Percentiles rank a stretch among this genome's conserved stretches.
Conservation (phyloP, 2,329 filamentous ascomycete species). For the Stagonosporopsis chrysanthemi region DNA sequence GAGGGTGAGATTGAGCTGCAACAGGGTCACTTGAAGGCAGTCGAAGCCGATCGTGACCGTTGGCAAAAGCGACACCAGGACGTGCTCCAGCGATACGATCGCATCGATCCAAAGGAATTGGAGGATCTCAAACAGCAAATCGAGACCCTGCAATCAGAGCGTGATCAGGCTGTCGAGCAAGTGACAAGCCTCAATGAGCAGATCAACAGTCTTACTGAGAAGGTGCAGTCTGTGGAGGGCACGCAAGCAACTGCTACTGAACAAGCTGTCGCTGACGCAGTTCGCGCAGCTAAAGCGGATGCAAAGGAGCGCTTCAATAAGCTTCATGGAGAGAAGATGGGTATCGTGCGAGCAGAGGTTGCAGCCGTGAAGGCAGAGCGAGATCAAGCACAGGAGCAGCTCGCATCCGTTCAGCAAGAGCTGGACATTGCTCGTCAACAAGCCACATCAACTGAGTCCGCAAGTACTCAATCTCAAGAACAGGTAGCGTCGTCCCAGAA, state of each 20-base stretch:
- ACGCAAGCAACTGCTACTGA: conserved; percentile 24
- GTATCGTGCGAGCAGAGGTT: conserved; percentile 57
- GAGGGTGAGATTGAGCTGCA: conserved; percentile 82
- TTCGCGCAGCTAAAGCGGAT: conserved; percentile 60
- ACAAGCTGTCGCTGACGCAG: conserved; percentile 22
- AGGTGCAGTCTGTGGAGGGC: conserved; percentile 50
- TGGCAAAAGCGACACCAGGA: conserved; percentile 97
- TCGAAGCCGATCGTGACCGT: conserved; percentile 89
- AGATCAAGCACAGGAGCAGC: conserved; percentile 57
- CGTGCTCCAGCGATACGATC: conserved; percentile 94
- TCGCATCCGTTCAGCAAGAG: conserved; percentile 54
- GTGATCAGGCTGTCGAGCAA: conserved; percentile 60
- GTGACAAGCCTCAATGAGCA: conserved; percentile 55
- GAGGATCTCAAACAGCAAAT: conserved; percentile 87
- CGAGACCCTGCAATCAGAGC: conserved; percentile 61
- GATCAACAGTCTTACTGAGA: conserved; percentile 56
- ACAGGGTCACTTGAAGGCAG: conserved; percentile 85
- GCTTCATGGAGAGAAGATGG: conserved; percentile 38
- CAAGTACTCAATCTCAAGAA: conserved; percentile 41
- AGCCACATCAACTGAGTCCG: conserved; percentile 26
- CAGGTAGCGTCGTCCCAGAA: conserved; percentile 68
- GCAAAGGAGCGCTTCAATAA: conserved; percentile 67
- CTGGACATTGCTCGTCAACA: conserved; percentile 65
- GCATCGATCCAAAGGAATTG: conserved; percentile 90
- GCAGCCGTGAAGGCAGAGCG: conserved; percentile 67